Base-by-base conservation (phyloP, 139 green algal species). In the Yamagishiella unicocca region DNA sequence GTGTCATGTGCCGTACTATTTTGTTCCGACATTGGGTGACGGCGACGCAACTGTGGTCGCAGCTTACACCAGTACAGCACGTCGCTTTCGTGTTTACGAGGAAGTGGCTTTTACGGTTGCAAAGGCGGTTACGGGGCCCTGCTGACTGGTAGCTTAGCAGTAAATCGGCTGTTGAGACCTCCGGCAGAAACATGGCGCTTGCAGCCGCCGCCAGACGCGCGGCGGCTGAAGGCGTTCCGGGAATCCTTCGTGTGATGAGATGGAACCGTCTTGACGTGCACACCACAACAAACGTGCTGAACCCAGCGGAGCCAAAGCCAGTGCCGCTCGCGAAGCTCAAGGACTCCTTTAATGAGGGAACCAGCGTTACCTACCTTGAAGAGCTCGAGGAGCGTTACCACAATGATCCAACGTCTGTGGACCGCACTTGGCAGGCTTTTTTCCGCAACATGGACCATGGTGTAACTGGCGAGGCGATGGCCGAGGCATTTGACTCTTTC, bases 271-370 rank as follows among this genome's bases (percentile, higher is more conserved):
- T 79, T 21, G 43, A n/a, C 14, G 42, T 81, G 42, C 82, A 80
- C 50, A 72, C 82, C 0, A 61, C 82, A 8, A 21, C 67, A 1
- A 38, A 9, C 22, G 46, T 21, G 37, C 68, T 46, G 33, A 68
- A 87, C 33, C 66, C 81, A 0, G 81, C 87, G 42, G 70, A 66
- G 50, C 95, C 94, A 14, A 94, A 96, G 78, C 88, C 97, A 1
- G 96, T 98, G 71, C 91, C 96, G 25, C 89, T 99, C 27, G 80
- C 82, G 24, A 98, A 99, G 90, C 88, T 99, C 12, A 97, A 97
- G 85, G 98, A 99, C 88, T 94, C 92, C 53, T 99, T 99, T 83
- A 94, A 99, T 24, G 95, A 99, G 84, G 98, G 94, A 35, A 98
- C 95, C 31, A 95, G 84, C 80, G 92, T 95, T 31, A 94, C 94